Conservation (phyloP, 495 filamentous ascomycete species). For the Xylaria longipes region DNA sequence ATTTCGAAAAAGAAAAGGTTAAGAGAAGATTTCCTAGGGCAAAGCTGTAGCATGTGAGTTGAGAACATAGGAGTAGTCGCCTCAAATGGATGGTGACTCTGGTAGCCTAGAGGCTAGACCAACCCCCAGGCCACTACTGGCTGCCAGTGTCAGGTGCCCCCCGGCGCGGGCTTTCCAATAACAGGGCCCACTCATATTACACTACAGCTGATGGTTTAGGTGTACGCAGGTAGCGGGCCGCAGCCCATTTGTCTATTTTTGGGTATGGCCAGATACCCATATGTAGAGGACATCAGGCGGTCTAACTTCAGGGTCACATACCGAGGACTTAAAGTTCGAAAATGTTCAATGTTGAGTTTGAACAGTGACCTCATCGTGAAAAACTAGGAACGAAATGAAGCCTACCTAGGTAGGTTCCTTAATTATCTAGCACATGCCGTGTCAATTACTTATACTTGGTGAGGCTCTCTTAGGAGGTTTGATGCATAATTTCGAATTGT, state of each 20-base stretch:
- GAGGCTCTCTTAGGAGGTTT: background rate
- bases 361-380: background rate
- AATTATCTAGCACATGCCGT: background rate
- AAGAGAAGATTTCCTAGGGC: background rate
- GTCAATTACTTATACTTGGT: background rate
- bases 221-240: background rate
- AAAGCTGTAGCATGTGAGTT: background rate
- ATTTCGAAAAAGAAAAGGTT: background rate
- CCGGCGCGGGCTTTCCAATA: background rate
- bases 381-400: background rate
- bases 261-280: background rate
- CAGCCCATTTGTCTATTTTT: constrained; percentile 25
- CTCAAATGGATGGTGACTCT: background rate
- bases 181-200: constrained; percentile 4
- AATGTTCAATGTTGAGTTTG: background rate
- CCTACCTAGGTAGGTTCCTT: background rate
- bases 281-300: background rate
- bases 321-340: background rate
- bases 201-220: background rate
- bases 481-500: background rate
- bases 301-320: background rate
- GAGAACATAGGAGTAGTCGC: background rate
- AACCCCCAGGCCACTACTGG: background rate
- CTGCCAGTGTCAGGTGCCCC: background rate
- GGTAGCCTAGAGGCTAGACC: constrained; percentile 3